phyloP scores from a whole-genome alignment of 805 yeast genomes.

The Wickerhamiella galacta region DNA sequence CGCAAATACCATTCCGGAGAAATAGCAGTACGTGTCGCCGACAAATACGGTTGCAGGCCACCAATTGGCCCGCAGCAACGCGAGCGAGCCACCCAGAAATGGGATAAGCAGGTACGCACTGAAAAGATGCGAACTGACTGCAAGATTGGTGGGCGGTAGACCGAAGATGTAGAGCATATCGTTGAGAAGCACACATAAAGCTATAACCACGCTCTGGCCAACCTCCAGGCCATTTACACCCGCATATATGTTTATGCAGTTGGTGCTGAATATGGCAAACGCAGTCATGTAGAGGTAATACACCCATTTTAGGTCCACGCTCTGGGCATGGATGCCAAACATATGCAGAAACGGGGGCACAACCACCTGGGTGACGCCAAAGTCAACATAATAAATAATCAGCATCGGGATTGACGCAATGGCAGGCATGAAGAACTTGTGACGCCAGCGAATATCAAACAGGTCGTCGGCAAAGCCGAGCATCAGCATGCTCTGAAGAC shows the following conservation, averaged over 20 bases:
- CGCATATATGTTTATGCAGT: constrained; percentile 87
- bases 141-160: constrained; percentile 31
- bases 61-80: constrained; percentile 64
- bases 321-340: constrained; percentile 16
- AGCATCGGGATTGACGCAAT: constrained; percentile 83
- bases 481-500: constrained; percentile 66
- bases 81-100: constrained; percentile 68
- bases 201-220: constrained; percentile 77
- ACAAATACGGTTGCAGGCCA: constrained; percentile 89
- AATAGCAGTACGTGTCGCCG: constrained; percentile 95
- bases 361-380: constrained; percentile 75
- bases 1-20: constrained; percentile 97
- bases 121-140: constrained; percentile 67
- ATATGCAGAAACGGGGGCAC: constrained; percentile 48
- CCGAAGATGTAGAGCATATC: constrained; percentile 48
- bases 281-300: constrained; percentile 86
- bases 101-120: constrained; percentile 72
- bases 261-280: constrained; percentile 85
- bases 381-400: constrained; percentile 83
- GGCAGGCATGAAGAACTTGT: constrained; percentile 89
- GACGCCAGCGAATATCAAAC: constrained; percentile 94
- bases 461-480: constrained; percentile 87
- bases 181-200: constrained; percentile 51
- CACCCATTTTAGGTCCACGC: constrained; percentile 58
- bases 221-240: constrained; percentile 95